Evolutionary conservation across 2,329 filamentous ascomycete species (phyloP).

Genomic region (Fusarium heterosporum): DNA sequence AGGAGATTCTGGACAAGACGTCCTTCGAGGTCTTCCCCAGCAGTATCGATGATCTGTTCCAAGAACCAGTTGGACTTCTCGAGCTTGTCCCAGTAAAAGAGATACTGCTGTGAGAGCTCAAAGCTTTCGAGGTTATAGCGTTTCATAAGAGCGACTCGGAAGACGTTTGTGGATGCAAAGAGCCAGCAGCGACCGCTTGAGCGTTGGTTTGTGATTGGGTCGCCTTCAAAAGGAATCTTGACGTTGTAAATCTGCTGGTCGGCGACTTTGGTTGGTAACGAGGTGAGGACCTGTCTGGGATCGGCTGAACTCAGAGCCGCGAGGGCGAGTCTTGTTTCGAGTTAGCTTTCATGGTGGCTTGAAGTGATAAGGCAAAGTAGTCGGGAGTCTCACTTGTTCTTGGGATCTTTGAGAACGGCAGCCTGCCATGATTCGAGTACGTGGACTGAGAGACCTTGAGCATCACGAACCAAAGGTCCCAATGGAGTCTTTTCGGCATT

Average conservation of each 20-base stretch:
- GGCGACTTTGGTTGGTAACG: conserved; percentile 69
- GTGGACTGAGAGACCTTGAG: conserved; percentile 63
- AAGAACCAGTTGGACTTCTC: conserved; percentile 93
- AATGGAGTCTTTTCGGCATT: conserved; percentile 46
- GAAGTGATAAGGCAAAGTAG: not conserved
- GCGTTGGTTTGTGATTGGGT: conserved; percentile 86
- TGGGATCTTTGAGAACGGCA: conserved; percentile 71
- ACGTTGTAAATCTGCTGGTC: conserved; percentile 87
- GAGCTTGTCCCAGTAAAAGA: conserved; percentile 95
- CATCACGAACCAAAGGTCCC: conserved; percentile 40
- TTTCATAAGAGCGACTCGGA: conserved; percentile 89
- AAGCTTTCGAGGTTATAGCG: conserved; percentile 81
- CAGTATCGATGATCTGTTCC: conserved; percentile 83
- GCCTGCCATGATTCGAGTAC: conserved; percentile 70
- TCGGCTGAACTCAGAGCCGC: conserved; percentile 77
- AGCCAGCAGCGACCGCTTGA: conserved; percentile 90
- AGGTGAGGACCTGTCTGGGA: conserved; percentile 73
- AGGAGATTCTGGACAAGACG: conserved; percentile 79
- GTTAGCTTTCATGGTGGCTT: conserved; percentile 2
- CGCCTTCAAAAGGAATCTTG: conserved; percentile 83
- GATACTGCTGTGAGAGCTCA: conserved; percentile 87
- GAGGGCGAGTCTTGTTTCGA: conserved; percentile 72
- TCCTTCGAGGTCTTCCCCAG: conserved; percentile 75
- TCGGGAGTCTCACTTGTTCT: conserved; percentile 65
- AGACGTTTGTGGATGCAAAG: conserved; percentile 91